Base-by-base conservation (phyloP, 306 rosid genomes). In the Nissolia schottii region DNA sequence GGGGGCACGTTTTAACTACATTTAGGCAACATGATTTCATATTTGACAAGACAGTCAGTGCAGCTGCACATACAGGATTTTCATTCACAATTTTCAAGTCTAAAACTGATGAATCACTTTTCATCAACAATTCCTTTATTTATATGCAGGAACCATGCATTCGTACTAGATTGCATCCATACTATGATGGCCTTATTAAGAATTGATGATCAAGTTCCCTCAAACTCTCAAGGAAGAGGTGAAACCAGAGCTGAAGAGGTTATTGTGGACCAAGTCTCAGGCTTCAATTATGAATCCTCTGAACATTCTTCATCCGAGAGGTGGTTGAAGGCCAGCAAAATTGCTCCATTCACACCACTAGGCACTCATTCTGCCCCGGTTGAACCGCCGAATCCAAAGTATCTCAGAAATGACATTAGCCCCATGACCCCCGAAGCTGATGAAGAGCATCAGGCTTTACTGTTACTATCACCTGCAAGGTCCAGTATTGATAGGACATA, bases 101-200 rank as follows among this genome's bases (percentile, higher is more conserved):
- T 32, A 32, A 32, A 32, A 32, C 11, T 32, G 9, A 5, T 32
- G 10, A 45, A 34, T 35, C 19, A 34, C 25, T 53, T 60, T 57
- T 54, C 64, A 37, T 70, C 74, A 54, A 38, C 10, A 15, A 40
- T 76, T 76, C 23, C 4, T 12, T 51, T n/a, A n/a, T n/a, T 54
- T 51, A 50, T 35, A 28, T 74, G 78, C 76, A 88, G 92, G 87
- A 77, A 62, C 71, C 72, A 10, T 84, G 60, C 32, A 46, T 57
- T 55, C 87, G 82, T 56, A 37, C 77, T 25, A 73, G 87, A 79
- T 85, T 86, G 40, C 74, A 75, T 23, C 85, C 90, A 22, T 69
- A 14, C 37, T 89, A 74, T 51, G 43, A 86, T 74, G 88, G 84
- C 46, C 80, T 80, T 32, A n/a, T n/a, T 78, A 65, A 69, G 43